Base-by-base conservation (phyloP, 768 basidiomycete genomes). In the Leccinum uliginosum region DNA sequence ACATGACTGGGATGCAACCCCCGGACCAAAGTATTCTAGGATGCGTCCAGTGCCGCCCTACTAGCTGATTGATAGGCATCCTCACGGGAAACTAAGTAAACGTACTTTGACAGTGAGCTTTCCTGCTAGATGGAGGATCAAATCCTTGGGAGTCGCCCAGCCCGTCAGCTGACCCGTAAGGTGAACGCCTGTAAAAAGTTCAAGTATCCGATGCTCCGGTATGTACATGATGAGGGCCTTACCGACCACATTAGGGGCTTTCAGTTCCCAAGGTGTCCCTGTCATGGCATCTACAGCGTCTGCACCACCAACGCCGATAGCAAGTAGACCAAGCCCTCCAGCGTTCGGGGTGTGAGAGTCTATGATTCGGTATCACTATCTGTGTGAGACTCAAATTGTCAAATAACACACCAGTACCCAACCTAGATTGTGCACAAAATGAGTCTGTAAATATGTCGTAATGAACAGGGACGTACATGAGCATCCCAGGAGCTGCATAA, bases 301-400 rank as follows among this genome's bases (percentile, higher is more conserved):
- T 32, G 96, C 97, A 54, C 97, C 97, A 59, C 97, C 97, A n/a
- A 99, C 96, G 51, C 97, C 97, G 53, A 98, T 97, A 5, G 97
- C 97, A 58, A 99, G 82, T 79, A 94, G 82, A 11, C 97, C 96
- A 51, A 99, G 83, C 27, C 97, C 97, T 54, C 96, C 94, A 51
- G 97, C 97, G 70, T 99, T 98, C 1, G 97, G 97, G 2, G 97
- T 98, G 72, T 99, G 97, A 23, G 92, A 95, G 72, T 98, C 96
- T 85, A 71, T 60, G 56, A n/a, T 53, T 26, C 50, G 57, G 1
- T 29, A 53, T 63, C 17, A 59, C 15, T 32, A 10, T 48, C 40
- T 45, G 26, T 15, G 4, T n/a, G 21, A 40, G n/a, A 23, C 26
- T 47, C 46, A 12, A 5, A 51, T 49, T 21, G 9, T 43, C 51